phyloP scores from a whole-genome alignment of 208 protist genomes.

The Zelonia costaricensis region DNA sequence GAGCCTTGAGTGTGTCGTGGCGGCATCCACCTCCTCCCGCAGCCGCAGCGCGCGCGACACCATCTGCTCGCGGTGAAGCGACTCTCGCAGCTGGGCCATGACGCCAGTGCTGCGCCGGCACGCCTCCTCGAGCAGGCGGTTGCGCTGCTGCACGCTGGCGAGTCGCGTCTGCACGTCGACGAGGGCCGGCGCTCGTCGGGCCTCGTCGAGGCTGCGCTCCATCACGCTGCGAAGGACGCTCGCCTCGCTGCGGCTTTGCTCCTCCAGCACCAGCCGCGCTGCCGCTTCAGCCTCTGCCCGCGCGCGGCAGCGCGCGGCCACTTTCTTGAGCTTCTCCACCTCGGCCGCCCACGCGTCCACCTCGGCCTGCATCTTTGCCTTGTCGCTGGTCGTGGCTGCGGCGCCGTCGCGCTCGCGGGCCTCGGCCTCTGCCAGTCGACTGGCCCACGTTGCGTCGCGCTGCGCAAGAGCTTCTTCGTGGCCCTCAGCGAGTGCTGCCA shows the following conservation, averaged over 20 bases:
- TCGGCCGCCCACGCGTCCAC: slow-evolving; percentile 22
- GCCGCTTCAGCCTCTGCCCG: slow-evolving; percentile 11
- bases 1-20: not conserved
- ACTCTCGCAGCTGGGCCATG: slow-evolving; percentile 66
- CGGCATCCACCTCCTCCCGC: too few relatives aligned
- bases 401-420: slow-evolving; percentile 1
- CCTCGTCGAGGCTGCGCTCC: slow-evolving; percentile 25
- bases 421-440: slow-evolving; percentile 5
- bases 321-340: slow-evolving; percentile 19
- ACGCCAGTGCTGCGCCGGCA: slow-evolving; percentile 54
- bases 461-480: slow-evolving; percentile 6
- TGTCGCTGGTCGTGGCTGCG: slow-evolving; percentile 21
- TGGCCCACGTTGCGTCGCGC: not conserved
- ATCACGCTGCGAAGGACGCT: slow-evolving; percentile 18
- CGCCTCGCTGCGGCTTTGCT: slow-evolving; percentile 14
- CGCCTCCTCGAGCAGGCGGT: slow-evolving; percentile 49
- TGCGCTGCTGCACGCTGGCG: slow-evolving; percentile 26
- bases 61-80: slow-evolving; percentile 38
- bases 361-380: slow-evolving; percentile 19
- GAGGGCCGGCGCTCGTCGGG: slow-evolving; percentile 7
- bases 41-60: slow-evolving; percentile 16
- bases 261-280: slow-evolving; percentile 17
- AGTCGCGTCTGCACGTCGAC: slow-evolving; percentile 8
- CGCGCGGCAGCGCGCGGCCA: not conserved
- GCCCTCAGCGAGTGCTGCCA: slow-evolving; percentile 8